Evolutionary conservation across 2,329 filamentous ascomycete genomes (phyloP).

Genomic region (Pezicula carpinea): DNA sequence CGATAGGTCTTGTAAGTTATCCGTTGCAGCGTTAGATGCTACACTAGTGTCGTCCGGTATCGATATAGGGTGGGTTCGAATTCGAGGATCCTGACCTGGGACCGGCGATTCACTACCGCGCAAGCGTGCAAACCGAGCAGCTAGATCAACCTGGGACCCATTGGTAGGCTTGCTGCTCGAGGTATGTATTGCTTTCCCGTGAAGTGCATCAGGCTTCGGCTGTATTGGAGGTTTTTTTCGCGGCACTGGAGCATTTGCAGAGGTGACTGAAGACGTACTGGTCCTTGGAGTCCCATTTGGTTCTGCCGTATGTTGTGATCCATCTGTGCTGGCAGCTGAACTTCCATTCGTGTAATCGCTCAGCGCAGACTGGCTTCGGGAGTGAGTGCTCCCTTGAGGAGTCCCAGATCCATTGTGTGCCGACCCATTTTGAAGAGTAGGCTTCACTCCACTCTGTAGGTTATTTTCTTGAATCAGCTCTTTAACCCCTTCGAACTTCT

Average conservation of each 20-base stretch:
- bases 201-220: constrained; percentile 64
- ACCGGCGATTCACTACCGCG: constrained; percentile 34
- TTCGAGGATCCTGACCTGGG: constrained; percentile 47
- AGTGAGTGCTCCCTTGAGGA: constrained; percentile 9
- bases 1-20: neutral
- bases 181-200: constrained; percentile 53
- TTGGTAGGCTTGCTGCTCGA: constrained; percentile 23
- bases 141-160: constrained; percentile 41
- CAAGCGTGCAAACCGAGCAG: constrained; percentile 53
- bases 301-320: neutral
- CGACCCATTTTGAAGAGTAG: constrained; percentile 5
- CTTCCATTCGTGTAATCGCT: constrained; percentile 2
- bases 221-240: constrained; percentile 40
- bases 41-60: constrained; percentile 28
- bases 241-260: constrained; percentile 33
- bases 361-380: constrained; percentile 10
- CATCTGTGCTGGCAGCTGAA: neutral
- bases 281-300: neutral
- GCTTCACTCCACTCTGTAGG: constrained; percentile 49
- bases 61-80: constrained; percentile 43
- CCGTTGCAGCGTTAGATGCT: constrained; percentile 1
- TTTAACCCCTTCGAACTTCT: constrained; percentile 54
- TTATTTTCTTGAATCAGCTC: constrained; percentile 60
- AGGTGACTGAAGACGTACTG: neutral
- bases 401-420: neutral